Conservation (phyloP, 306 rosid genomes). For the Crotalaria pallida region DNA sequence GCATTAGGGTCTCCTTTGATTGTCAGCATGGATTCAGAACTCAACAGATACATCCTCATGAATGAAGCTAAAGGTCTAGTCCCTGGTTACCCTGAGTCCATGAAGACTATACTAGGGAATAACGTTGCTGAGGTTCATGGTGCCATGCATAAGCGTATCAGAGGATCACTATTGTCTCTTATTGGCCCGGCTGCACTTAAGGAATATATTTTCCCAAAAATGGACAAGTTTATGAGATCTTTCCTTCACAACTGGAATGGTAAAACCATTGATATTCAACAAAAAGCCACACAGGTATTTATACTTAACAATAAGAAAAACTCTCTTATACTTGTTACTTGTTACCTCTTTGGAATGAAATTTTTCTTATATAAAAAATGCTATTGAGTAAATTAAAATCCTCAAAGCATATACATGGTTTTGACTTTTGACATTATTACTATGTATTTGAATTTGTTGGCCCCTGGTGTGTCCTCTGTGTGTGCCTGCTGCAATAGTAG, state of each 20-base stretch:
- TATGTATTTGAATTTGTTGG: not conserved
- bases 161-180: conserved; percentile 57
- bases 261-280: conserved; percentile 57
- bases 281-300: conserved; percentile 58
- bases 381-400: not conserved
- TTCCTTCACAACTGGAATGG: conserved; percentile 49
- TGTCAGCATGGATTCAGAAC: conserved; percentile 60
- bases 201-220: conserved; percentile 41
- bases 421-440: not conserved
- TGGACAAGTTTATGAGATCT: conserved; percentile 49
- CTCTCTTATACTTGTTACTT: no score
- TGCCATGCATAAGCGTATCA: conserved; percentile 48
- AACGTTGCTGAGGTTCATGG: conserved; percentile 82
- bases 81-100: conserved; percentile 81
- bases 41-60: conserved; percentile 54
- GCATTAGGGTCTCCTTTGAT: conserved; percentile 60
- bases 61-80: conserved; percentile 67
- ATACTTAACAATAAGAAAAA: not conserved
- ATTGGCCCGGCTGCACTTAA: conserved; percentile 42
- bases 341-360: no score
- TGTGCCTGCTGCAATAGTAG: no score
- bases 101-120: conserved; percentile 56
- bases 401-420: not conserved
- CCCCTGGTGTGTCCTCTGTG: no score
- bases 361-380: no score